Percentiles rank a stretch among this genome's conserved stretches.
Conservation (phyloP, 1,284 basidiomycete genomes). For the Leucoagaricus sp. region DNA sequence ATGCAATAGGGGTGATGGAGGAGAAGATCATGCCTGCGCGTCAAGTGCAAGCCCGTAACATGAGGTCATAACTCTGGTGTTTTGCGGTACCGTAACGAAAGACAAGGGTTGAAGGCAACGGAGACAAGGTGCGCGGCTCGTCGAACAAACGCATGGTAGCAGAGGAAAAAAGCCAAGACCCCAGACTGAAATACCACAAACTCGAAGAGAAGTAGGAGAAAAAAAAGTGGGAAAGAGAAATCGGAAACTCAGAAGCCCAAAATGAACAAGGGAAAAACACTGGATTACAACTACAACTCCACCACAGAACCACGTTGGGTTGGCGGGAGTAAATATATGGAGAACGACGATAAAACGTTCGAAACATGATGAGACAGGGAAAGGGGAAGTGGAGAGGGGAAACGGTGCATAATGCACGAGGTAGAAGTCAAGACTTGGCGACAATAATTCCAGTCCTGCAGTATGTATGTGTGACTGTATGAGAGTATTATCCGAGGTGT, state of each 20-base stretch:
- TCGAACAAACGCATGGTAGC: background rate
- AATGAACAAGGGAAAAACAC: background rate
- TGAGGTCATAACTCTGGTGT: background rate
- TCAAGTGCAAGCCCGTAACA: background rate
- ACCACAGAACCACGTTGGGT: background rate
- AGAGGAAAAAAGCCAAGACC: background rate
- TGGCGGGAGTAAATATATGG: background rate
- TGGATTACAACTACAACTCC: conserved; percentile 12
- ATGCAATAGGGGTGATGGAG: background rate
- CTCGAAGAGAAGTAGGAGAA: background rate
- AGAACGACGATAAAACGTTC: background rate
- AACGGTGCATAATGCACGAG: too few relatives aligned
- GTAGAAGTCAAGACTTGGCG: too few relatives aligned
- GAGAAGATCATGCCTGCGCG: background rate
- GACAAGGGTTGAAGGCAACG: background rate
- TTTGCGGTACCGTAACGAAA: background rate
- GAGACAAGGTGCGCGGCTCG: background rate
- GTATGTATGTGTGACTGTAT: background rate
- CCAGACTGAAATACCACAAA: background rate
- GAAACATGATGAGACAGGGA: conserved; percentile 9
- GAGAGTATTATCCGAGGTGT: background rate
- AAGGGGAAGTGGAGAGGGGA: background rate
- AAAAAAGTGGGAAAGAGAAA: background rate
- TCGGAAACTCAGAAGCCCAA: background rate
- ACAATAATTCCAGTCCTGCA: background rate